These are phyloP conservation scores for Geotrichum candidum DNA, from an alignment of 1,139 yeast species.

Conservation along the genomic window DNA sequence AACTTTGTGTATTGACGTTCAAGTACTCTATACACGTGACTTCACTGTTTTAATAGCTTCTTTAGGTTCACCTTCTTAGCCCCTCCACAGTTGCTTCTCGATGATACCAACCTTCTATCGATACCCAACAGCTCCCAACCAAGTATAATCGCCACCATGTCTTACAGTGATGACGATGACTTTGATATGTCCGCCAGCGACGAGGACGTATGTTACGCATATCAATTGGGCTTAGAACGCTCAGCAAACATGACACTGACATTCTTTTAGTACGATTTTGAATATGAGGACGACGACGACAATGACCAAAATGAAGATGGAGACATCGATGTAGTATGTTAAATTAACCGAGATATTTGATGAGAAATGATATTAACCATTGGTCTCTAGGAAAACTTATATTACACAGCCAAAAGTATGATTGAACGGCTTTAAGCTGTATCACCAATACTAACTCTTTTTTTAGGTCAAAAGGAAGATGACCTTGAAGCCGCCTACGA, in stretches of 20 bases:
- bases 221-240: conserved; percentile 2
- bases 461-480: conserved; percentile 50
- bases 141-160: conserved; percentile 1
- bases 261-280: conserved; percentile 48
- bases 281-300: conserved; percentile 56
- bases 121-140: neutral
- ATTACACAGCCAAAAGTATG: conserved; percentile 52
- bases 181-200: conserved; percentile 51
- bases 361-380: too few species aligned
- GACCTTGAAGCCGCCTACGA: conserved; percentile 45
- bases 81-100: neutral
- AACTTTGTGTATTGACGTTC: neutral
- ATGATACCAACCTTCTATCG: neutral
- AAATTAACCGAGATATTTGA: neutral
- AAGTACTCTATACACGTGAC: neutral
- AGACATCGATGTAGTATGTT: conserved; percentile 27
- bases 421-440: neutral
- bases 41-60: neutral
- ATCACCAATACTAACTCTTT: neutral
- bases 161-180: conserved; percentile 45
- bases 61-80: neutral
- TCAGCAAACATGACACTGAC: conserved; percentile 22
- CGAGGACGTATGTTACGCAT: conserved; percentile 33
- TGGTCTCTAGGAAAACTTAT: conserved; percentile 45
- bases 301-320: conserved; percentile 33